Conservation (phyloP, 2,329 filamentous ascomycete species). For the Diplodia scrobiculata region DNA sequence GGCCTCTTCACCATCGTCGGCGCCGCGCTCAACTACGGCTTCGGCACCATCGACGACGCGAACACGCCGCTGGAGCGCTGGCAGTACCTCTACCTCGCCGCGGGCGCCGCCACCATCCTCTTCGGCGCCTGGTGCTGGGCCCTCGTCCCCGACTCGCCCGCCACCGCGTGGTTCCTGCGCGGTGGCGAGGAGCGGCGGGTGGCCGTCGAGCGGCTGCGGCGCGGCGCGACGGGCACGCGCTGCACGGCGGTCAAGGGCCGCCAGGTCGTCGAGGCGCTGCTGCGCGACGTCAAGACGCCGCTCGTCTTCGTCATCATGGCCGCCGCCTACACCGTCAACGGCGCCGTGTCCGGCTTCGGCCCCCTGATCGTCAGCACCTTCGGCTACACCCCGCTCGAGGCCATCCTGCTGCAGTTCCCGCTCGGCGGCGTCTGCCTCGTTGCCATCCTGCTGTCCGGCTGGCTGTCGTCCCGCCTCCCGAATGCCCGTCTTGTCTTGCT, state of each 20-base stretch:
- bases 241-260: slow-evolving; percentile 62
- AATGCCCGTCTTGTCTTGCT: slow-evolving; percentile 69
- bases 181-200: slow-evolving; percentile 61
- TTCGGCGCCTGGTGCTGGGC: slow-evolving; percentile 67
- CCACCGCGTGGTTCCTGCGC: slow-evolving; percentile 69
- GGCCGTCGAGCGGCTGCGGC: slow-evolving; percentile 64
- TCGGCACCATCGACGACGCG: slow-evolving; percentile 42
- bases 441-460: slow-evolving; percentile 67
- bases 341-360: slow-evolving; percentile 70
- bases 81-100: slow-evolving; percentile 72
- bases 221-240: slow-evolving; percentile 64
- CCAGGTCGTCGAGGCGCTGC: slow-evolving; percentile 61
- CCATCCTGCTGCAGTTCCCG: slow-evolving; percentile 74
- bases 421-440: slow-evolving; percentile 69
- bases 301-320: slow-evolving; percentile 69
- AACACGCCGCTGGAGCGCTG: slow-evolving; percentile 53
- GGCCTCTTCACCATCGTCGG: slow-evolving; percentile 37
- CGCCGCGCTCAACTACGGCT: slow-evolving; percentile 35
- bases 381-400: slow-evolving; percentile 63
- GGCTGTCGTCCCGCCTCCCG: slow-evolving; percentile 59
- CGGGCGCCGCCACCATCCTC: slow-evolving; percentile 63
- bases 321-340: slow-evolving; percentile 69
- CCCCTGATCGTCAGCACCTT: slow-evolving; percentile 73
- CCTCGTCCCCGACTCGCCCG: slow-evolving; percentile 64
- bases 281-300: slow-evolving; percentile 63